phyloP scores from a whole-genome alignment of 169 alveolate genomes.

The Babesia bigemina region DNA sequence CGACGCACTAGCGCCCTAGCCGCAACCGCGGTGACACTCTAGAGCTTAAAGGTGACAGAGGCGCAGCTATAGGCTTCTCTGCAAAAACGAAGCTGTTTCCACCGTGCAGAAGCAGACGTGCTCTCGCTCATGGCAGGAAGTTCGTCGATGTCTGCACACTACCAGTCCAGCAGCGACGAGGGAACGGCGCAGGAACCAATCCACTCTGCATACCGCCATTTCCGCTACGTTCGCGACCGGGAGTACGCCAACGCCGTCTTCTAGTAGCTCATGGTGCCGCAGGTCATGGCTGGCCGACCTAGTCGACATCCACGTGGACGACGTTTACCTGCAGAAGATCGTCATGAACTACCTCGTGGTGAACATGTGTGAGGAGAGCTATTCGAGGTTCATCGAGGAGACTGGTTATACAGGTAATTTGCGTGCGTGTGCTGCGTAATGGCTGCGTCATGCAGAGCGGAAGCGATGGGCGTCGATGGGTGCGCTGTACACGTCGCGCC shows the following conservation, averaged over 20 bases:
- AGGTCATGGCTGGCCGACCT: constrained; percentile 11
- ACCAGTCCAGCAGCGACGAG: too few species aligned
- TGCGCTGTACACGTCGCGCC: constrained; percentile 5
- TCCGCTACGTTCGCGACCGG: too few species aligned
- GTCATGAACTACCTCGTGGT: constrained; percentile 53
- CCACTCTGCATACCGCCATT: too few species aligned
- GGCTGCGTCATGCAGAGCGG: not conserved
- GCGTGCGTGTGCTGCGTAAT: not conserved
- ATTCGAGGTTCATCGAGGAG: constrained; percentile 41
- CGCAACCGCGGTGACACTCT: not conserved
- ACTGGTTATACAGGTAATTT: constrained; percentile 46
- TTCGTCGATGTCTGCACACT: too few species aligned
- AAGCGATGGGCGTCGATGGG: not conserved
- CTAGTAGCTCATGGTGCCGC: not conserved
- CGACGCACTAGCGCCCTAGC: not conserved
- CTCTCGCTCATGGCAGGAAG: too few species aligned
- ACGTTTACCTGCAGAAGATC: constrained; percentile 40
- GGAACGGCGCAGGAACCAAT: not conserved
- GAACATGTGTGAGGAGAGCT: constrained; percentile 60
- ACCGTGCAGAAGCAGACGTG: too few species aligned
- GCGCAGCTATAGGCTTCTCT: too few species aligned
- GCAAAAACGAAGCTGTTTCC: too few species aligned
- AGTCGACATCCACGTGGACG: constrained; percentile 30
- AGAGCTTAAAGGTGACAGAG: too few species aligned
- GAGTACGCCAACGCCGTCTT: too few species aligned